Conservation (phyloP, 495 filamentous ascomycete genomes). For the Tuber microsphaerosporum region DNA sequence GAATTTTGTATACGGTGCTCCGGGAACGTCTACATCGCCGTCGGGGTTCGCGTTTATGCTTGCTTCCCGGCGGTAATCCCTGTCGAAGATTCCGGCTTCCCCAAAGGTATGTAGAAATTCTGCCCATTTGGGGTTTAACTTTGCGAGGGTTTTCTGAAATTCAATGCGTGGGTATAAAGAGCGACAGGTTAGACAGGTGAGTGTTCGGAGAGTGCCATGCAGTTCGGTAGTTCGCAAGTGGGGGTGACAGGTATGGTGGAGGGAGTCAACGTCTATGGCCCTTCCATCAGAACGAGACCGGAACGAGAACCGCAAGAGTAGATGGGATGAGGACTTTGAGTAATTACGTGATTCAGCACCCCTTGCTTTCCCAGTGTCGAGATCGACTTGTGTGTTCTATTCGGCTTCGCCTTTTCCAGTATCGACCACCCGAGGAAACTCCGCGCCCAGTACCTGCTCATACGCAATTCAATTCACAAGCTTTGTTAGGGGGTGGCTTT, state of each 20-base stretch:
- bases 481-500: not conserved
- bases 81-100: constrained; percentile 64
- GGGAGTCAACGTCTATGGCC: constrained; percentile 72
- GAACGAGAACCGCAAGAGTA: not conserved
- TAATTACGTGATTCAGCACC: constrained; percentile 68
- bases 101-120: constrained; percentile 65
- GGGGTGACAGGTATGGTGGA: constrained; percentile 74
- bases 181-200: constrained; percentile 72
- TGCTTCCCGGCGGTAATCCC: constrained; percentile 62
- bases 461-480: not conserved
- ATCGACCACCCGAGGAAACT: constrained; percentile 89
- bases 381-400: constrained; percentile 70
- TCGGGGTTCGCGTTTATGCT: constrained; percentile 82
- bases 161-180: constrained; percentile 57
- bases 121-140: constrained; percentile 80
- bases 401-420: constrained; percentile 68
- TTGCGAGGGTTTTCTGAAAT: constrained; percentile 70
- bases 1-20: constrained; percentile 79
- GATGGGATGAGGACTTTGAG: constrained; percentile 58
- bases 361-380: constrained; percentile 62
- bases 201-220: constrained; percentile 77
- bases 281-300: not conserved
- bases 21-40: constrained; percentile 87
- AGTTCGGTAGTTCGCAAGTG: constrained; percentile 69
- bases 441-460: constrained; percentile 70